Base-by-base conservation (phyloP, 2,329 filamentous ascomycete species). In the Fusarium nelsonii region DNA sequence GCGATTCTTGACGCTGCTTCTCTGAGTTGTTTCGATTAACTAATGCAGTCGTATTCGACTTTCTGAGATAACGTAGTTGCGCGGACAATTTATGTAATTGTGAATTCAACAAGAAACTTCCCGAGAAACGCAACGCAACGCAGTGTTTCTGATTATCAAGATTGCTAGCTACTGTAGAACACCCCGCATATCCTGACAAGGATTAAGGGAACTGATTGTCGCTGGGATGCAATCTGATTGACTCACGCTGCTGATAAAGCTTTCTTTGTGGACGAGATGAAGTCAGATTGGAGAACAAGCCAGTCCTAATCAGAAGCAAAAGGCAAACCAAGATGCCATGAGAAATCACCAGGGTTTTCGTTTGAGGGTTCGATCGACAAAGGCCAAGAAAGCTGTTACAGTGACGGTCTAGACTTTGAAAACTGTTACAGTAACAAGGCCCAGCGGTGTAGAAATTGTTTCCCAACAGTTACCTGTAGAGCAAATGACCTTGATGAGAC, bases 241-340 rank as follows among this genome's bases (percentile, higher is more conserved):
- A 55, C 48, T 55, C 41, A 40, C 8, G 18, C n/a, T 41, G 59
- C 68, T 70, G 52, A 70, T 68, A 68, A 70, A 70, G 58, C 56
- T 26, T 33, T 43, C 18, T 18, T 23, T 16, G 23, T 60, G 41
- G 45, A 23, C 49, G 34, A 45, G 41, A 65, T 65, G 28, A 65
- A 65, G 61, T 53, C 58, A 53, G 48, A 65, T 37, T 53, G 20
- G 32, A 43, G 23, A 50, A 57, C 20, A 39, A 33, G 33, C 26
- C 20, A 37, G 28, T 40, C 23, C 33, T 39, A 32, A 8, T 23
- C 39, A 49, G 43, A 50, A 52, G 41, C 11, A 40, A 20, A 37
- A 33, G 41, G 14, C 30, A 32, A 36, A 23, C 11, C 28, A 56
- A 20, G 36, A 40, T 51, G 23, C 48, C n/a, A n/a, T 34, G 28